Conservation (phyloP, 179 eudicot species). For the Pouteria campechiana region DNA sequence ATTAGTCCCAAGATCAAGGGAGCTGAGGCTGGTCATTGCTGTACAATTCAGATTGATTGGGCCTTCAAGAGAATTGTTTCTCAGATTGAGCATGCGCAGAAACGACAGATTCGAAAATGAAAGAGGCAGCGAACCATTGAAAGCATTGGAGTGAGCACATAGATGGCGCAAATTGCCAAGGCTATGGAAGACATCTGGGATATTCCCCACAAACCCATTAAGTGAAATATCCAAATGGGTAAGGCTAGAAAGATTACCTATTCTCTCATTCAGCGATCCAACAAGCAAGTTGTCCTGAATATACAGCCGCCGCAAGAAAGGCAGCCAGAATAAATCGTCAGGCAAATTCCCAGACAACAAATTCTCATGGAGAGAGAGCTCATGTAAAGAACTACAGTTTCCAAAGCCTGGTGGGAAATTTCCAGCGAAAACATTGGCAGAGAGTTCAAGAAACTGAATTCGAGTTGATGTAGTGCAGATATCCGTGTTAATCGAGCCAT, state of each 20-base stretch:
- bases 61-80: constrained; percentile 7
- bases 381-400: constrained; percentile 5
- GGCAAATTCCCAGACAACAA: constrained; percentile 2
- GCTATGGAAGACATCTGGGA: constrained; percentile 5
- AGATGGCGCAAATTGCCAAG: constrained; percentile 1
- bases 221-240: constrained; percentile 1
- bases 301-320: background rate
- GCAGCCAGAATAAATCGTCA: constrained; percentile 1
- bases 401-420: background rate
- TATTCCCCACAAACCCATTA: background rate
- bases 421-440: too few species aligned
- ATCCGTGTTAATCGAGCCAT: background rate
- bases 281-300: background rate
- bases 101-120: constrained; percentile 1
- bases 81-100: background rate
- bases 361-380: constrained; percentile 1
- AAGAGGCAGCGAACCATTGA: background rate
- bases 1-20: constrained; percentile 2
- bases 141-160: background rate
- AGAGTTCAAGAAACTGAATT: too few species aligned
- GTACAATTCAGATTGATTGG: constrained; percentile 1
- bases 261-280: background rate
- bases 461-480: too few species aligned
- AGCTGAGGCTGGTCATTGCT: background rate
- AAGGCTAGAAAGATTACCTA: constrained; percentile 5